Evolutionary conservation across 495 filamentous ascomycete species (phyloP), one percentile per base, ranked within the genome.

Genomic region (Platismatia glauca): DNA sequence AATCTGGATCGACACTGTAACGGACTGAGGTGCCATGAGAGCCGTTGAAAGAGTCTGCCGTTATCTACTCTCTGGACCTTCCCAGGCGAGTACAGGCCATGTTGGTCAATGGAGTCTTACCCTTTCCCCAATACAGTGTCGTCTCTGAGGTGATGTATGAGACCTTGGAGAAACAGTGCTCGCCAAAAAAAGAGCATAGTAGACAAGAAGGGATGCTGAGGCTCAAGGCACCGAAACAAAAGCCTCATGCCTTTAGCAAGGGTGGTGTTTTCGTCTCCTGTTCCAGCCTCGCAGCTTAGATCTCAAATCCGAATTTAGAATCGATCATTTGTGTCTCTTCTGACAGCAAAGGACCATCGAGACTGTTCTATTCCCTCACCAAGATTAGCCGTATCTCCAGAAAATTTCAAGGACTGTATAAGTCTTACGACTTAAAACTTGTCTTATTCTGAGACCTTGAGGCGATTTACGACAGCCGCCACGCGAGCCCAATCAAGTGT

Each of bases 381-480:
- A 53, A 37, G 48, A 55, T 24, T 27, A 13, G 16, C 33, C 20
- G 9, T 18, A 38, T 15, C 18, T 34, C 31, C 22, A 38, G 18
- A 62, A 57, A 27, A 24, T 62, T 20, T 55, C 13, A 57, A 57
- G 31, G 53, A 56, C 22, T 48, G 48, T n/a, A n/a, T 24, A 38
- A 24, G 22, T 34, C 24, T 29, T 52, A 43, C 46, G 35, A 35
- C 39, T 27, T 31, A 61, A 33, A 55, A 22, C 55, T 9, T 31
- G 43, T 11, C 59, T 52, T 55, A 7, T 29, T 53, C 46, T 61
- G 24, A 55, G 44, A 61, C 48, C 59, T 37, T 39, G 48, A 52
- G n/a, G 46, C 59, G 59, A 61, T 55, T 61, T 39, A 61, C 60
- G 53, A 62, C n/a, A 62, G 52, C 60, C 60, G 60, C 52, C 31